Evolutionary conservation across 768 basidiomycete genomes (phyloP), one percentile per base, ranked within the genome.

Genomic region (Leucocoprinus leucothites): DNA sequence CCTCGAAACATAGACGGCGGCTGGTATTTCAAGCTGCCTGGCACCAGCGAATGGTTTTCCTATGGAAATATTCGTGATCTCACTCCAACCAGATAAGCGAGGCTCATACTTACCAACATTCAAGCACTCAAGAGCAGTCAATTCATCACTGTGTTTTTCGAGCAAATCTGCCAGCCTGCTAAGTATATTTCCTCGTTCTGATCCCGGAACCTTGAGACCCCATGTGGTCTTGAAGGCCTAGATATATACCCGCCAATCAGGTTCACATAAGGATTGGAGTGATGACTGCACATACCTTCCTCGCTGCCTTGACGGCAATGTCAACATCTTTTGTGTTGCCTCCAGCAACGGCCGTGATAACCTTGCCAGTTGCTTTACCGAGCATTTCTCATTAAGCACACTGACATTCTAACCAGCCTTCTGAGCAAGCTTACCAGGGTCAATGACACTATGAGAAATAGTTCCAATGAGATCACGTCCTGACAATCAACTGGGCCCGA

Each of bases 321-420:
- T 95, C 88, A 58, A 96, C 82, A 64, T 94, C 93, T 58, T 82
- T 78, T 9, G 76, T 52, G 1, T 81, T 81, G 24, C 78, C 91
- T 64, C 81, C 82, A 1, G 81, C 69, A 57, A 91, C 70, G 36
- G 74, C 57, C 0, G 82, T 81, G 64, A 85, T 76, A 46, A 80
- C 59, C 63, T 87, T 78, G 40, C 89, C 91, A n/a, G 68, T 90
- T 0, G 87, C 79, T 88, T 16, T 25, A 46, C 21, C 1, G 42
- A 53, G 71, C 65, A 53, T 47, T 7, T 48, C 16, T 36, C 36
- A 40, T 41, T 26, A 16, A 14, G 4, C 22, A 49, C 22, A 24
- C 18, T 31, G 34, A 2, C 7, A 25, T 24, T 4, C 9, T 8
- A 57, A 11, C 18, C 35, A 18, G 3, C 16, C 34, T 13, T n/a